These are phyloP conservation scores for Canavalia ensiformis DNA, from an alignment of 306 rosid species.

Conservation along the genomic window DNA sequence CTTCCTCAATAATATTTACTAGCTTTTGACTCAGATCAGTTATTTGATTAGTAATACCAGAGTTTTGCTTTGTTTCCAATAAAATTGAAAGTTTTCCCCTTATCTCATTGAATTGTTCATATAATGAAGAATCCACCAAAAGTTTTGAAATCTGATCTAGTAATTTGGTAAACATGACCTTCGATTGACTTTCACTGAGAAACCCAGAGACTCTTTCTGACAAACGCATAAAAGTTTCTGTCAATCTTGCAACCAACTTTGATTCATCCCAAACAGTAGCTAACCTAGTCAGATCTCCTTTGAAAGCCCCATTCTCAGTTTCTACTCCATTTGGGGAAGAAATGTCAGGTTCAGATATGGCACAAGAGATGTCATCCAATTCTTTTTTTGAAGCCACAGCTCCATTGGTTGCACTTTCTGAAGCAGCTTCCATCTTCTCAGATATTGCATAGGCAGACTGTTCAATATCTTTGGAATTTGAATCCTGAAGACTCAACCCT, in stretches of 20 bases:
- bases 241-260: slow-evolving; percentile 65
- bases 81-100: slow-evolving; percentile 70
- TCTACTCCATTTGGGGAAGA: slow-evolving; percentile 56
- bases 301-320: slow-evolving; percentile 44
- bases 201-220: slow-evolving; percentile 92
- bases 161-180: slow-evolving; percentile 72
- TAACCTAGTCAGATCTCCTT: slow-evolving; percentile 55
- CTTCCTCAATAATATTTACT: slow-evolving; percentile 85
- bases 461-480: slow-evolving; percentile 65
- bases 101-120: slow-evolving; percentile 78
- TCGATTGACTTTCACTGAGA: slow-evolving; percentile 87
- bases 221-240: slow-evolving; percentile 74
- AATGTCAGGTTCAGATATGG: slow-evolving; percentile 54
- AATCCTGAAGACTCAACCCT: slow-evolving; percentile 80
- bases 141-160: slow-evolving; percentile 89
- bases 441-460: slow-evolving; percentile 69
- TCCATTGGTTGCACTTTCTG: slow-evolving; percentile 60
- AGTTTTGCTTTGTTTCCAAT: slow-evolving; percentile 77
- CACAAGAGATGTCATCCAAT: slow-evolving; percentile 54
- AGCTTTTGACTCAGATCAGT: slow-evolving; percentile 87
- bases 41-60: slow-evolving; percentile 78
- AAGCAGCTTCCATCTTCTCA: slow-evolving; percentile 77
- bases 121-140: slow-evolving; percentile 76
- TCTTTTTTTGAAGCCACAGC: slow-evolving; percentile 56
- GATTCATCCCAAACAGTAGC: slow-evolving; percentile 88